phyloP scores from a whole-genome alignment of 1,284 basidiomycete species.

The Fomitopsis pinicola region DNA sequence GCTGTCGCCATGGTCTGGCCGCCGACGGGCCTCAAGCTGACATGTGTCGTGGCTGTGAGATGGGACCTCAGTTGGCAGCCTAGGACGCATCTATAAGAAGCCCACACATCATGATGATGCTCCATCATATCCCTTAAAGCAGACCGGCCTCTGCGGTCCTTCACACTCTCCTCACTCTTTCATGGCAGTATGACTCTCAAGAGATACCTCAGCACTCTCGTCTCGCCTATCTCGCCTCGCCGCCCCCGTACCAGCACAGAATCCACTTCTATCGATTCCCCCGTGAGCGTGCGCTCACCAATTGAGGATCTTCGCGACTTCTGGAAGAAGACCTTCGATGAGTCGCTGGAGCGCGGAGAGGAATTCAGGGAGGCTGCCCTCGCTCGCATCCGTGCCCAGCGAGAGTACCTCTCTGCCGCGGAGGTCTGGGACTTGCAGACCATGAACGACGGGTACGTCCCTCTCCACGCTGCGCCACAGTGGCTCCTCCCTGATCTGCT shows the following conservation, averaged over 20 bases:
- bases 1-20: constrained; percentile 2
- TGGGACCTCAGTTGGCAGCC: constrained; percentile 4
- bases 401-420: neutral
- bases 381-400: neutral
- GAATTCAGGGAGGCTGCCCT: constrained; percentile 1
- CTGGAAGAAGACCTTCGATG: constrained; percentile 4
- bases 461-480: neutral
- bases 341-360: constrained; percentile 2
- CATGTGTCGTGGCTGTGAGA: neutral
- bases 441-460: constrained; percentile 7
- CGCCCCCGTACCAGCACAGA: neutral
- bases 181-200: constrained; percentile 6
- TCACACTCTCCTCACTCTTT: neutral
- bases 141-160: neutral
- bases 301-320: constrained; percentile 3
- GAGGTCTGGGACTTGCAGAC: constrained; percentile 9
- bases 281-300: neutral
- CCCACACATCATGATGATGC: constrained; percentile 6
- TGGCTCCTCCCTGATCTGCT: neutral
- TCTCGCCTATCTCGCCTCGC: neutral
- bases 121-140: constrained; percentile 4
- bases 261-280: neutral
- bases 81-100: constrained; percentile 6
- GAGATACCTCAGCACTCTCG: constrained; percentile 1
- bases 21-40: neutral